These are phyloP conservation scores for Colletotrichum incanum DNA, from an alignment of 2,329 filamentous ascomycete genomes.

Conservation along the genomic window DNA sequence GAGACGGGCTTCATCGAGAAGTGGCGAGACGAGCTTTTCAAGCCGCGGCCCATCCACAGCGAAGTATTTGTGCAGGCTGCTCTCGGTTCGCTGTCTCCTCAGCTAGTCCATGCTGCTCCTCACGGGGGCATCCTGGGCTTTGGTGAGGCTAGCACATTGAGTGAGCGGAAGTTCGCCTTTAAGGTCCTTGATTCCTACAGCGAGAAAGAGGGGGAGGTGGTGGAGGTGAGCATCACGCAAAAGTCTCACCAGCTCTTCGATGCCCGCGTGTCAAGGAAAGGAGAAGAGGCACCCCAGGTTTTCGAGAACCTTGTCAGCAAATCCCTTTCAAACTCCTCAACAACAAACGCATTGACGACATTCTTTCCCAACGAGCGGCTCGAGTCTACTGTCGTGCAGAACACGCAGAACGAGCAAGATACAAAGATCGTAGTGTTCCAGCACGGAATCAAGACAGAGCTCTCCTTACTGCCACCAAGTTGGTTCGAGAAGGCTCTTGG, in stretches of 20 bases:
- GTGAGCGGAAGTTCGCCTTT: slow-evolving; percentile 66
- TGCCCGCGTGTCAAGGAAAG: slow-evolving; percentile 61
- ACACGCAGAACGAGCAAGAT: slow-evolving; percentile 64
- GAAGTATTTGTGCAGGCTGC: slow-evolving; percentile 92
- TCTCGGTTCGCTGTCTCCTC: slow-evolving; percentile 62
- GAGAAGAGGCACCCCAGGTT: slow-evolving; percentile 54
- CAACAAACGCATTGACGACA: slow-evolving; percentile 68
- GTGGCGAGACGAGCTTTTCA: slow-evolving; percentile 85
- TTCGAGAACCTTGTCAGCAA: slow-evolving; percentile 65
- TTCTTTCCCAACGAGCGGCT: slow-evolving; percentile 89
- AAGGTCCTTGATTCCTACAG: slow-evolving; percentile 73
- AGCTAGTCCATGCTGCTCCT: slow-evolving; percentile 47
- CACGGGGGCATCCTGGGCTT: slow-evolving; percentile 72
- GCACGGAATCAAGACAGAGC: slow-evolving; percentile 72
- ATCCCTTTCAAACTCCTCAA: slow-evolving; percentile 48
- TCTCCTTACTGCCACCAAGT: slow-evolving; percentile 72
- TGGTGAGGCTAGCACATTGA: slow-evolving; percentile 58
- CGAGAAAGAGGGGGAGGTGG: slow-evolving; percentile 75
- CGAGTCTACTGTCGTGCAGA: slow-evolving; percentile 81
- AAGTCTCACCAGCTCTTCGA: slow-evolving; percentile 63
- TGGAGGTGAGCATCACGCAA: slow-evolving; percentile 67
- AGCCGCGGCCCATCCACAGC: slow-evolving; percentile 70
- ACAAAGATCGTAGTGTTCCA: slow-evolving; percentile 85
- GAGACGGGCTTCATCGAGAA: slow-evolving; percentile 98
- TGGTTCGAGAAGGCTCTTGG: slow-evolving; percentile 94